A percentile compares a stretch with the other conserved stretches of the same genome.
Conservation (phyloP, 2,329 filamentous ascomycete genomes). For the Aureobasidium lini region DNA sequence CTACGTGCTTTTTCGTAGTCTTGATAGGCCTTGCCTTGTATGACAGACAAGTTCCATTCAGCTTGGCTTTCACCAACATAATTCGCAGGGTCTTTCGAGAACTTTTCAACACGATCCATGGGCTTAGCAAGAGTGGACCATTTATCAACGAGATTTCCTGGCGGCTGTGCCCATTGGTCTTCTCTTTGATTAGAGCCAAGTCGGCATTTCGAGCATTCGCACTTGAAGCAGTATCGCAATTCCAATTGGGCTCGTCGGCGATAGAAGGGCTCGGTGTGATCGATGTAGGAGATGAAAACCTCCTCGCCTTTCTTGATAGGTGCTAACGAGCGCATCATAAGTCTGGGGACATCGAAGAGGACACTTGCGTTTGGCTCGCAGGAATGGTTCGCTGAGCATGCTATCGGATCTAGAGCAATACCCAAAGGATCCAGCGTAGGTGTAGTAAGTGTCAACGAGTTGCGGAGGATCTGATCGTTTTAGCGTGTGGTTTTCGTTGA, state of each 20-base stretch:
- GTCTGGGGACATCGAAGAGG: slow-evolving; percentile 47
- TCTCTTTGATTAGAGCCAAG: slow-evolving; percentile 28
- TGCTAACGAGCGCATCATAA: slow-evolving; percentile 45
- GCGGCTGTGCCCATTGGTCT: slow-evolving; percentile 34
- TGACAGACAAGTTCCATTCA: slow-evolving; percentile 19
- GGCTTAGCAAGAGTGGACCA: slow-evolving; percentile 19
- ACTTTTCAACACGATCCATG: slow-evolving; percentile 18
- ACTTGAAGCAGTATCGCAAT: slow-evolving; percentile 52
- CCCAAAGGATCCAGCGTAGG: slow-evolving; percentile 51
- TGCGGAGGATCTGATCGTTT: slow-evolving; percentile 45
- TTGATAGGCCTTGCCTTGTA: slow-evolving; percentile 22
- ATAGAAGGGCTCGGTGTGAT: slow-evolving; percentile 44
- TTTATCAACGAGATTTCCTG: slow-evolving; percentile 19
- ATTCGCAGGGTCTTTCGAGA: not conserved
- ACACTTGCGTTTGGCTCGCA: slow-evolving; percentile 54
- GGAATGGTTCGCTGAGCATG: slow-evolving; percentile 53
- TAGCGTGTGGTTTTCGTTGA: not conserved
- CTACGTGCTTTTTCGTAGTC: not conserved
- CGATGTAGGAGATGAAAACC: slow-evolving; percentile 55
- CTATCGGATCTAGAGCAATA: slow-evolving; percentile 49
- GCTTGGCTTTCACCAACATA: slow-evolving; percentile 12
- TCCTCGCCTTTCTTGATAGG: slow-evolving; percentile 50
- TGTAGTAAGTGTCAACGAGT: slow-evolving; percentile 51
- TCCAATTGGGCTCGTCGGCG: slow-evolving; percentile 47
- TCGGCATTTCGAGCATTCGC: slow-evolving; percentile 47